These are phyloP conservation scores for Lactifluus pinguis DNA, from an alignment of 768 basidiomycete species.

Conservation along the genomic window DNA sequence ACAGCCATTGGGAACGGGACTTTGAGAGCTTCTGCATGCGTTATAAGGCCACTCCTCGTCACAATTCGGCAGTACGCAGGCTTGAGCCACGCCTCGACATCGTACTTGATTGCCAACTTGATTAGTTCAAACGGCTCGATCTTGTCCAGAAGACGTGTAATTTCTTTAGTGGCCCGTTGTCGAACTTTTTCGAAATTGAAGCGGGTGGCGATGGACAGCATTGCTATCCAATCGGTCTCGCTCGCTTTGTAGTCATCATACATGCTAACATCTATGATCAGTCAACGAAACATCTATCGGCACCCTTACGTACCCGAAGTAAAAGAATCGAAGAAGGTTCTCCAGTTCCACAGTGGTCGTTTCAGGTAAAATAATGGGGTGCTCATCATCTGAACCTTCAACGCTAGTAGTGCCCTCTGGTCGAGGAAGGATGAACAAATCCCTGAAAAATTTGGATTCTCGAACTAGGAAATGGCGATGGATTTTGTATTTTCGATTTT, in stretches of 20 bases:
- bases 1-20: background rate
- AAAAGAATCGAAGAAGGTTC: slow-evolving; percentile 18
- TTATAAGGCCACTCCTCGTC: background rate
- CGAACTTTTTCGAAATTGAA: slow-evolving; percentile 12
- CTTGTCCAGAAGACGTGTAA: background rate
- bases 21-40: background rate
- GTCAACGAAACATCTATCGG: background rate
- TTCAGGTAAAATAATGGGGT: slow-evolving; percentile 15
- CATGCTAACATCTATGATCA: slow-evolving; percentile 6
- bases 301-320: slow-evolving; percentile 10
- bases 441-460: slow-evolving; percentile 18
- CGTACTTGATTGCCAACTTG: slow-evolving; percentile 16
- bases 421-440: slow-evolving; percentile 16
- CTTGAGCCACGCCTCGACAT: slow-evolving; percentile 19
- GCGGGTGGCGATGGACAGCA: slow-evolving; percentile 17
- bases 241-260: slow-evolving; percentile 2
- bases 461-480: slow-evolving; percentile 18
- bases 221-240: slow-evolving; percentile 15
- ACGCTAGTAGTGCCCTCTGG: slow-evolving; percentile 3
- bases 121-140: slow-evolving; percentile 19
- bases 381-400: slow-evolving; percentile 19
- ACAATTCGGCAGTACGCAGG: slow-evolving; percentile 14
- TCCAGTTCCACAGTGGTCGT: slow-evolving; percentile 16
- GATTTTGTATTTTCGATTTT: slow-evolving; percentile 17
- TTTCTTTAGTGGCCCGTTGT: slow-evolving; percentile 15